Evolutionary conservation across 2,329 filamentous ascomycete species (phyloP), one percentile per base, ranked within the genome.

Genomic region (Aspergillus fructus): DNA sequence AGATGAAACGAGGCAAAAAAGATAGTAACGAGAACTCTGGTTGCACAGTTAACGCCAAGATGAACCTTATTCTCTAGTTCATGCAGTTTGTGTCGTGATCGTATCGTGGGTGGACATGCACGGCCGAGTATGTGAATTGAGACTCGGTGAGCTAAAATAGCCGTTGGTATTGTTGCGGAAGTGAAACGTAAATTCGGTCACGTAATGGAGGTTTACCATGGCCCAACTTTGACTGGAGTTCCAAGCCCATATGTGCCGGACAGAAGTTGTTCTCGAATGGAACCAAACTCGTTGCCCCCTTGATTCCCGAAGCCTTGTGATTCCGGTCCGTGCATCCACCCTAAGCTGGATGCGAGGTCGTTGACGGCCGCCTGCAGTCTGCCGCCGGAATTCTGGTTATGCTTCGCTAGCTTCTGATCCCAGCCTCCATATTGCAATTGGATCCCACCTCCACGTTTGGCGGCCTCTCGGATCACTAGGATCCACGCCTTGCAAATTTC

Each of bases 401-500:
- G 94, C 69, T 91, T 91, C 24, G 86, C 81, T 45, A 99, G 79
- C 66, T 87, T 90, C 73, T 94, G 88, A 68, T 97, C 93, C 94
- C 94, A 99, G 58, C 90, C 90, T 53, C 90, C 92, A 47, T 91
- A 90, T 68, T 96, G 90, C 63, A 99, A 71, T 63, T 91, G 87
- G 67, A 97, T 94, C 34, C 94, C 94, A 27, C 91, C 93, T 11
- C 91, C 93, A 64, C 90, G 85, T 79, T 97, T 97, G 21, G 89
- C 88, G 2, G 92, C 91, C 74, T 99, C 94, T 60, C 88, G 88
- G 65, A 99, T 89, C 49, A 96, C 93, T 64, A 96, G 75, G 15
- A 91, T 88, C 94, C 94, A 99, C 1, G 94, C 94, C 68, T 89
- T 91, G 24, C 91, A 89, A 62, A 99, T 93, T 71, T 97, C 94